Conservation (phyloP, 441 rosid species). For the Breynia disticha region DNA sequence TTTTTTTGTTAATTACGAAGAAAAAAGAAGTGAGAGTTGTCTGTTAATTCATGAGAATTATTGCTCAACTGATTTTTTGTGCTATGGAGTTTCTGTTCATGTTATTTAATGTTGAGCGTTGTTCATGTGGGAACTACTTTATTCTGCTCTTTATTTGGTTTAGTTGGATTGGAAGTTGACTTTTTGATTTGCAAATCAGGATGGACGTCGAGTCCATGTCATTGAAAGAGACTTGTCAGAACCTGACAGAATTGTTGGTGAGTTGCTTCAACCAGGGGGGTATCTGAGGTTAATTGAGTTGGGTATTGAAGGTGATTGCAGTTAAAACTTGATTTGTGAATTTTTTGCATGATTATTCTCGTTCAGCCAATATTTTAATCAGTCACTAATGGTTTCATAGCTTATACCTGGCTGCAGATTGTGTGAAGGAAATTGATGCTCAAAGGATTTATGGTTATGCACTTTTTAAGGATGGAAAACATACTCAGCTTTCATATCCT, state of each 20-base stretch:
- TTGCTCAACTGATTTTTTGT: too few relatives aligned
- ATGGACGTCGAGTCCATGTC: slow-evolving; percentile 62
- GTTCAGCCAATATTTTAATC: background rate
- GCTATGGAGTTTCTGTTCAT: too few relatives aligned
- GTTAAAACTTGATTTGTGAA: background rate
- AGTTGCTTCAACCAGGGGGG: slow-evolving; percentile 84
- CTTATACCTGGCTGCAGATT: slow-evolving; percentile 37
- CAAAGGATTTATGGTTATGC: slow-evolving; percentile 74
- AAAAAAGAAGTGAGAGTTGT: too few relatives aligned
- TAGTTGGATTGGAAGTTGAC: background rate
- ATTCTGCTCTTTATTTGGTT: background rate
- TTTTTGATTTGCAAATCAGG: slow-evolving; percentile 33
- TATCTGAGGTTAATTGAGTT: slow-evolving; percentile 70
- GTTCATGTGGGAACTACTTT: background rate
- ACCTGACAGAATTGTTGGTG: slow-evolving; percentile 87
- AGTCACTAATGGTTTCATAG: slow-evolving; percentile 4
- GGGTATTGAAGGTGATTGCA: slow-evolving; percentile 58
- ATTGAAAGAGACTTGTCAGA: slow-evolving; percentile 75
- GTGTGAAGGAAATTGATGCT: slow-evolving; percentile 72
- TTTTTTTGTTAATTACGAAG: too few relatives aligned
- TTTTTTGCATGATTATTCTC: background rate
- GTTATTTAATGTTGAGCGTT: too few relatives aligned
- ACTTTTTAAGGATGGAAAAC: slow-evolving; percentile 63
- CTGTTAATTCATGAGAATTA: too few relatives aligned
- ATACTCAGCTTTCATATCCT: slow-evolving; percentile 51